Evolutionary conservation across 2,329 filamentous ascomycete species (phyloP), one percentile per base, ranked within the genome.

Genomic region (Sarocladiaceae sp.): DNA sequence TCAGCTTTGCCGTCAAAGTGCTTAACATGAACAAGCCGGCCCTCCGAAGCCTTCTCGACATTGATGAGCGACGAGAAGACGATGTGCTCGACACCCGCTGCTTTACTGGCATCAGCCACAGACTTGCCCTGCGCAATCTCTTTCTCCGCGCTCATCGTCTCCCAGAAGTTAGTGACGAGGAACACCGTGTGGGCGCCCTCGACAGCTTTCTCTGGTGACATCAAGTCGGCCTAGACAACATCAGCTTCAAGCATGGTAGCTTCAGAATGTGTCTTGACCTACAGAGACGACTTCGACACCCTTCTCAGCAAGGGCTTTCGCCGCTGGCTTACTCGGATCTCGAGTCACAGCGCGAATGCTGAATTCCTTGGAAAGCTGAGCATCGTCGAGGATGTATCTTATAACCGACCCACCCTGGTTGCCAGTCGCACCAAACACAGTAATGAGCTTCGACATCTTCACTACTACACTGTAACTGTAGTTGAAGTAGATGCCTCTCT

Each of bases 1-100:
- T 75, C 64, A 25, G 78, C 76, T 61, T 85, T 85, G 54, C 66
- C 68, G 57, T 84, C 81, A 54, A 85, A 85, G 53, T 78, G 74
- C 47, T 65, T 55, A 4, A 77, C 71, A 17, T 69, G 57, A 3
- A 61, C 36, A 1, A 76, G 61, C 1, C 58, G 61, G 2, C 74
- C 74, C 1, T 64, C 62, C 37, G 69, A 66, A 3, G 62, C 58
- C 35, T 73, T 60, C 2, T 63, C 67, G 23, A 69, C 62, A 54
- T 74, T 58, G 31, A 71, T 61, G 31, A 77, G 66, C 6, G 73
- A 73, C 7, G 72, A 76, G 64, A 71, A 78, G 55, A 78, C 65
- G 44, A 75, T 62, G 54, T 76, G 73, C 58, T 74, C 59, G 2
- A 74, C 71, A 6, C 72, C 72, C 1, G 67, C 65, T 20, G 66